Conservation (phyloP, 2,329 filamentous ascomycete genomes). For the Aspergillus sp. region DNA sequence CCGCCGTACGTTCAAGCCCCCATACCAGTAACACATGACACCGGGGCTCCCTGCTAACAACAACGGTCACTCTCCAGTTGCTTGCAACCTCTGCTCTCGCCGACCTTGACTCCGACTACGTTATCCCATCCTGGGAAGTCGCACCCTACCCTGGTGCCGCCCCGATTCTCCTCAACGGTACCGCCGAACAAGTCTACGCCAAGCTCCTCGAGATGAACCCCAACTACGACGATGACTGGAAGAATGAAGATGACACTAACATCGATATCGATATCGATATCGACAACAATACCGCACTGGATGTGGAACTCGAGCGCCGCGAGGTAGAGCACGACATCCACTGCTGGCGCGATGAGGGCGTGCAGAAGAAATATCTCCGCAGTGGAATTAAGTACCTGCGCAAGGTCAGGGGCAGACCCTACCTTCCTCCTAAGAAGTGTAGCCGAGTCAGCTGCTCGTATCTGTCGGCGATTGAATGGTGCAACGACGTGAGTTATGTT, state of each 20-base stretch:
- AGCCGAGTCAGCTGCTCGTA: neutral
- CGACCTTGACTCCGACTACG: neutral
- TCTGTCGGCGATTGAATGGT: neutral
- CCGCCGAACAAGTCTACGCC: neutral
- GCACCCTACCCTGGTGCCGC: neutral
- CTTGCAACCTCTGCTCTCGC: neutral
- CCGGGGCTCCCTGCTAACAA: neutral
- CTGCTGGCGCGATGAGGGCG: too few relatives aligned
- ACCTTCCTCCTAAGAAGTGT: neutral
- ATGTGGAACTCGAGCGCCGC: too few relatives aligned
- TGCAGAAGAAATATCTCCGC: neutral
- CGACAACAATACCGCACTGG: too few relatives aligned
- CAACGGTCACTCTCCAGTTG: neutral
- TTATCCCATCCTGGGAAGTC: neutral
- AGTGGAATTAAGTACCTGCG: neutral
- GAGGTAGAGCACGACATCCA: too few relatives aligned
- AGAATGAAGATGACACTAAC: neutral
- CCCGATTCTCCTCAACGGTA: neutral
- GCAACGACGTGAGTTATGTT: neutral
- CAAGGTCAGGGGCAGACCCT: neutral
- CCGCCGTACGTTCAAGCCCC: neutral
- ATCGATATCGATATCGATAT: too few relatives aligned
- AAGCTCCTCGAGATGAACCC: neutral
- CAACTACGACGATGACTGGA: neutral
- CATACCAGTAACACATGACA: neutral